These are phyloP conservation scores for Glaciozyma martinii DNA, from an alignment of 768 basidiomycete genomes.

Conservation along the genomic window DNA sequence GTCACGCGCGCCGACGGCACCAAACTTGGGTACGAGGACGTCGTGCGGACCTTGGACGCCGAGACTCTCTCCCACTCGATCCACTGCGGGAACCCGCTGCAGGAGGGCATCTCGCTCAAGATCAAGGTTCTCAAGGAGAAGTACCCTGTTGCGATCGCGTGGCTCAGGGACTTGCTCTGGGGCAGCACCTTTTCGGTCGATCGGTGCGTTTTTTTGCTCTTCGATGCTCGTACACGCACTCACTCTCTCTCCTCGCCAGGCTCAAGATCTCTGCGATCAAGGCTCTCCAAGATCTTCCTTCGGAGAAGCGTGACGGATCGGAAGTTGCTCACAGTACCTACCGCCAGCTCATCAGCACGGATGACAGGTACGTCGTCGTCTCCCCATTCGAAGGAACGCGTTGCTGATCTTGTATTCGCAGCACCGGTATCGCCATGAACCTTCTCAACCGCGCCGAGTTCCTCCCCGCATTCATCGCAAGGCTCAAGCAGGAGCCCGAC, in stretches of 20 bases:
- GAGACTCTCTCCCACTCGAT: constrained; percentile 81
- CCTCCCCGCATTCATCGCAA: constrained; percentile 61
- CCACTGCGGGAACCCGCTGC: constrained; percentile 58
- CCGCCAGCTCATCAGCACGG: constrained; percentile 56
- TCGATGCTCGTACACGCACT: constrained; percentile 6
- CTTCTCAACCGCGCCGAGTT: constrained; percentile 70
- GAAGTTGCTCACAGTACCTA: constrained; percentile 67
- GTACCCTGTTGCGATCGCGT: constrained; percentile 73
- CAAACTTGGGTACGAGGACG: constrained; percentile 71
- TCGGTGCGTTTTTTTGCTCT: constrained; percentile 46
- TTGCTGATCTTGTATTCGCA: not conserved
- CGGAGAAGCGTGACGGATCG: constrained; percentile 79
- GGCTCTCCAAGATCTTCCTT: constrained; percentile 78
- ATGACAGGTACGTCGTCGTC: constrained; percentile 55
- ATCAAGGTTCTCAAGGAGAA: constrained; percentile 74
- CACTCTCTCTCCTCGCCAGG: constrained; percentile 42
- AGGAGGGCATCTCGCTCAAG: constrained; percentile 62
- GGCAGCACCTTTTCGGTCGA: constrained; percentile 67
- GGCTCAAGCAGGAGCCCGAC: constrained; percentile 63
- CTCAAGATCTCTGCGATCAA: constrained; percentile 78
- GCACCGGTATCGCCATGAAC: constrained; percentile 38
- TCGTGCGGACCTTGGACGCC: constrained; percentile 79
- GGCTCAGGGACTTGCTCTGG: constrained; percentile 75
- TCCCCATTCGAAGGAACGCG: not conserved
- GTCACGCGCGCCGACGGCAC: constrained; percentile 62